These are phyloP conservation scores for Xylaria sp. DNA, from an alignment of 495 filamentous ascomycete genomes.

Conservation along the genomic window DNA sequence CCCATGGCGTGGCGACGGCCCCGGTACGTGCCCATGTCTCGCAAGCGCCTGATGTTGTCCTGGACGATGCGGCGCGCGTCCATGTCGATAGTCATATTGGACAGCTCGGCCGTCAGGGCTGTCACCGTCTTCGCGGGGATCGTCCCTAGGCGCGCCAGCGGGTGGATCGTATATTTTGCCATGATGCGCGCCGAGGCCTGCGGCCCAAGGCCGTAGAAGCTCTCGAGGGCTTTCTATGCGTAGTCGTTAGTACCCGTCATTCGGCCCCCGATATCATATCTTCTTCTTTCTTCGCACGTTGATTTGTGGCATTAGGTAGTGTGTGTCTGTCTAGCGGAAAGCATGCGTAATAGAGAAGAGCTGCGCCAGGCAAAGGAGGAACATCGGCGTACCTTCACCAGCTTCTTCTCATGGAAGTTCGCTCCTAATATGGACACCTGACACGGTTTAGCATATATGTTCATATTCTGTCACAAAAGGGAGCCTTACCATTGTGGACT, in stretches of 20 bases:
- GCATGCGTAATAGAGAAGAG: background rate
- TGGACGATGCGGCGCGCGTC: constrained; percentile 76
- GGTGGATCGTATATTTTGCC: constrained; percentile 86
- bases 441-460: background rate
- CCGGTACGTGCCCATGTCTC: constrained; percentile 90
- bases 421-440: constrained; percentile 86
- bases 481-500: constrained; percentile 20
- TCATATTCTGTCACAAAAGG: background rate
- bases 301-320: background rate
- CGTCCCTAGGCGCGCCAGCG: constrained; percentile 73
- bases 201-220: constrained; percentile 89
- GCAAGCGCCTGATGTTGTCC: constrained; percentile 85
- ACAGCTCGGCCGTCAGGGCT: constrained; percentile 81
- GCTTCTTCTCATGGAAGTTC: constrained; percentile 81
- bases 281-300: background rate
- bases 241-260: background rate
- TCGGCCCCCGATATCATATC: background rate
- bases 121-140: constrained; percentile 75
- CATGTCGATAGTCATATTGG: constrained; percentile 93
- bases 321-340: background rate
- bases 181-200: constrained; percentile 74
- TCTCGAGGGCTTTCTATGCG: constrained; percentile 77
- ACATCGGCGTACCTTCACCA: constrained; percentile 71
- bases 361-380: background rate
- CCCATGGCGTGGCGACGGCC: constrained; percentile 90